Evolutionary conservation across 1,284 basidiomycete genomes (phyloP), one percentile per base, ranked within the genome.

Genomic region (Cutaneotrichosporon sp.): DNA sequence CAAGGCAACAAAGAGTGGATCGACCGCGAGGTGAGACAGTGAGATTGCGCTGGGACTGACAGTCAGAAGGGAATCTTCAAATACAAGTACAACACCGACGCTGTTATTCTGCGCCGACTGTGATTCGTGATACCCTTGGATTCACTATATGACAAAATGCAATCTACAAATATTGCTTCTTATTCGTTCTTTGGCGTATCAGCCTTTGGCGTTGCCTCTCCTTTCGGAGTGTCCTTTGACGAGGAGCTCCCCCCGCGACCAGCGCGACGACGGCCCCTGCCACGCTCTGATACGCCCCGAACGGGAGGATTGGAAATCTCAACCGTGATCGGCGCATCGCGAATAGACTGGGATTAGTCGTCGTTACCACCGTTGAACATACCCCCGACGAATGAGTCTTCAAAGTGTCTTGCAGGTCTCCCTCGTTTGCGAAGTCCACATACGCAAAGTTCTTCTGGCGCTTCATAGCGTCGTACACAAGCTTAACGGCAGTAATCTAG

Each of bases 351-450:
- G 17, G 12, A 35, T 54, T 39, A 51, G 49, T 25, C 3, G 1
- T 20, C 8, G 4, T 10, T 12, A 11, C 9, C 8, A 7, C 12
- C 5, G 19, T 9, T 29, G 16, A n/a, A 73, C 79, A 55, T 61
- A 88, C 88, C 70, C 84, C 83, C 7, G 52, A 54, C 14, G 78
- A 80, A 62, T 86, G 83, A 62, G 83, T 84, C 57, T 82, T 83
- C 22, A 92, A 74, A 1, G 84, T 89, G 22, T 78, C 80, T 64
- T 82, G 85, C 86, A 91, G 88, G 20, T 83, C 79, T 42, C 85
- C 85, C 65, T 91, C 88, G 63, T 86, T 86, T 7, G 81, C 85
- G 71, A 92, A 93, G 69, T 93, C 90, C 54, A 92, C 82, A 64
- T 90, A 93, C 1, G 83, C 87, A 47, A 76, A 72, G 54, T 71